Base-by-base conservation (phyloP, 2,329 filamentous ascomycete species). In the Fusarium sp. region DNA sequence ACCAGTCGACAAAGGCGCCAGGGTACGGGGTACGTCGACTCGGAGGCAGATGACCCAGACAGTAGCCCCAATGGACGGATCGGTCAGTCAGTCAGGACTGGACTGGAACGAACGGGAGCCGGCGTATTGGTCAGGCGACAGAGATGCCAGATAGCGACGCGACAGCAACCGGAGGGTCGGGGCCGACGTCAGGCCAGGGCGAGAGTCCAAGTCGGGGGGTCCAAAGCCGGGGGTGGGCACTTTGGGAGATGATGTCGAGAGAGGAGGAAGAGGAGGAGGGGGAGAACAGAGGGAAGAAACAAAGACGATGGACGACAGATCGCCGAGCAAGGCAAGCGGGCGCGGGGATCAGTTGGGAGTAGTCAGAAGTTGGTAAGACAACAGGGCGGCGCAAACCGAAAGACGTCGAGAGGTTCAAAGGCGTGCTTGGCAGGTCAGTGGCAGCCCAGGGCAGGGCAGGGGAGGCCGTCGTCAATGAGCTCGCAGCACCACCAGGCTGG, bases 91-190 rank as follows among this genome's bases (percentile, higher is more conserved):
- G 69, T 70, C 63, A 62, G 55, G 42, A 46, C 50, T 59, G 51
- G 27, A 29, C 23, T 25, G 23, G 23, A 25, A 58, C 62, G 62
- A 69, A 65, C 61, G 58, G 62, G 61, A 70, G 68, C 61, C 55
- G 57, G 56, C 61, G 56, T 69, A 64, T 61, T 67, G 62, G 64
- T 72, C 71, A 73, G 70, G 56, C 59, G 69, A 68, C 51, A 31
- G 53, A 62, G 56, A 59, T 67, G 59, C 63, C 64, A 70, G 64
- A 69, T 50, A 64, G 66, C 68, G 63, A 74, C 62, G 69, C 64
- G 71, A 73, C 58, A 68, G 59, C 54, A 66, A 63, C 62, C 66
- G 61, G 60, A 66, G 61, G 65, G 34, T 71, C 73, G 70, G 71
- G 65, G 60, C 50, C 61, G 50, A 57, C 61, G 59, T 59, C 59